Base-by-base conservation (phyloP, 179 eudicot species). In the Beta lomatogona region DNA sequence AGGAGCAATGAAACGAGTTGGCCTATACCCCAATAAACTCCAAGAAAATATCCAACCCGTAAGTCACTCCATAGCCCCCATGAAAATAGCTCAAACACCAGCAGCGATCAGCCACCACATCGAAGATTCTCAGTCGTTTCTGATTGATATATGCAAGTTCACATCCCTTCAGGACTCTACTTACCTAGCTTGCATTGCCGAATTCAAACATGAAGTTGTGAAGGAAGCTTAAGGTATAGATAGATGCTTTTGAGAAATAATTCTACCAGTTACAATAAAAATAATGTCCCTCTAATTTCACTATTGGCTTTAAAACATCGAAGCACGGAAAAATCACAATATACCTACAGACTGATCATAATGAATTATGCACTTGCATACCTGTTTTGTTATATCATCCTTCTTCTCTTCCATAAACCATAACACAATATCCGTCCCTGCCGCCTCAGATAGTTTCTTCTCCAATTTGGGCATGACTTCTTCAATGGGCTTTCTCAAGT, bases 381-480 rank as follows among this genome's bases (percentile, higher is more conserved):
- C 99, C 98, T 94, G 98, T 82, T 95, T 94, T 45, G 94, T 87
- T 28, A 95, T 91, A 77, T 93, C 98, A 87, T 90, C 90, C 48
- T 83, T 87, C 82, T 90, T 91, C 88, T 95, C 99, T 89, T 95
- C 99, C 97, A 95, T 91, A 76, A 95, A 88, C 99, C 99, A 95
- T 15, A 95, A 55, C 52, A 90, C 87, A 67, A 95, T 98, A 76
- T 91, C 98, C 70, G 91, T 94, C 77, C 92, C 99, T 4, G 97
- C 95, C 71, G 95, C 95, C 86, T 91, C 99, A 48, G 95, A 88
- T 45, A 95, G 82, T 80, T 95, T 95, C 83, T 85, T 82, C 91
- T 95, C 94, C 83, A 95, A 88, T 73, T 87, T 90, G 18, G 99
- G 99, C 78, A 90, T 88, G 10, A 85, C 97, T 86, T 94, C 99